phyloP scores from a whole-genome alignment of 345 rosid genomes.

The Acer yangbiense region DNA sequence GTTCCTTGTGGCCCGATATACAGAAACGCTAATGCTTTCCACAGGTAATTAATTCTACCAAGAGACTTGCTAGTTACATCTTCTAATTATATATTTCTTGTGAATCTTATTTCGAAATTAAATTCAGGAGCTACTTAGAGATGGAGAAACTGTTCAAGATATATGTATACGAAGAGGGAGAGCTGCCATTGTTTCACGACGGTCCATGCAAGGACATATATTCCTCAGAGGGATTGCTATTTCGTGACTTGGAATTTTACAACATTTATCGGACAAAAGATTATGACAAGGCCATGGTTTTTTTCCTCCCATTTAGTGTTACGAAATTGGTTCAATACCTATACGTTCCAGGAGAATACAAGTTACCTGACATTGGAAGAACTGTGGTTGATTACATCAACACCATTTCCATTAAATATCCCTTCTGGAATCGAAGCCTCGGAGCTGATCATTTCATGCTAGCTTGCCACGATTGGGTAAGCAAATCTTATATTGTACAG shows the following conservation, averaged over 20 bases:
- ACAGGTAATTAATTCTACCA: too few species aligned
- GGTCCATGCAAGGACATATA: slow-evolving; percentile 46
- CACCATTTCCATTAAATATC: slow-evolving; percentile 47
- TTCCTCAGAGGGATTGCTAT: slow-evolving; percentile 40
- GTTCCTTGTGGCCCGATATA: slow-evolving; percentile 45
- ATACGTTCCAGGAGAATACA: slow-evolving; percentile 37
- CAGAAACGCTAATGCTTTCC: slow-evolving; percentile 42
- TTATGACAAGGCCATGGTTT: slow-evolving; percentile 58
- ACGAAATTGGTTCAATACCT: slow-evolving; percentile 64
- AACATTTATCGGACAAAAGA: slow-evolving; percentile 41
- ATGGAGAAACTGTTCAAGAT: slow-evolving; percentile 49
- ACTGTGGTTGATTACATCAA: slow-evolving; percentile 52
- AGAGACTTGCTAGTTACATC: too few species aligned
- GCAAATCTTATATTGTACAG: neutral
- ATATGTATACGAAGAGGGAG: slow-evolving; percentile 42
- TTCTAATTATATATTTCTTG: too few species aligned
- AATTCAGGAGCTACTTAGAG: slow-evolving; percentile 37
- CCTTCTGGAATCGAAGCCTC: slow-evolving; percentile 73
- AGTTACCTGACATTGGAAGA: slow-evolving; percentile 45
- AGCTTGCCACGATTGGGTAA: slow-evolving; percentile 86
- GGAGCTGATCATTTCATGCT: slow-evolving; percentile 88
- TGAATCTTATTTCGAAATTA: too few species aligned
- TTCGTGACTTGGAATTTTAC: slow-evolving; percentile 42
- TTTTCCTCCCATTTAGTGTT: slow-evolving; percentile 74
- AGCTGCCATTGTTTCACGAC: slow-evolving; percentile 37